A percentile compares a stretch with the other conserved stretches of the same genome.
Conservation (phyloP, 192 early-diverging fungal species). For the Linnemannia schmuckeri region DNA sequence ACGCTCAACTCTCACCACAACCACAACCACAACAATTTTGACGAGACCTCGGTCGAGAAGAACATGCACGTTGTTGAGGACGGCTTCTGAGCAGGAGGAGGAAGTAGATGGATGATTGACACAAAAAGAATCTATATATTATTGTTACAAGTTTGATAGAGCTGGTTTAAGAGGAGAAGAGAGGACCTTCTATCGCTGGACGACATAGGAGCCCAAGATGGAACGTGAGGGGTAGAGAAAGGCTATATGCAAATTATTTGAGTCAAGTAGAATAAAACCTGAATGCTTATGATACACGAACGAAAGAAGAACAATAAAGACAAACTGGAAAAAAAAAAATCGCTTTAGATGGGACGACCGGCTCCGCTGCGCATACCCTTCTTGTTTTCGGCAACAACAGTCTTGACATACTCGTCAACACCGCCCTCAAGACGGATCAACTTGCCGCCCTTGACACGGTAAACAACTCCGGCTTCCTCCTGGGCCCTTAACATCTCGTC, state of each 20-base stretch:
- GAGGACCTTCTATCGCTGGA: neutral
- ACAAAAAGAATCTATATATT: neutral
- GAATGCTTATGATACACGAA: neutral
- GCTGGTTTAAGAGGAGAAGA: neutral
- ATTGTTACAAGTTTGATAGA: neutral
- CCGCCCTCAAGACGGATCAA: conserved; percentile 71
- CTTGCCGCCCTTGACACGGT: conserved; percentile 64
- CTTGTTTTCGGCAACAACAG: conserved; percentile 53
- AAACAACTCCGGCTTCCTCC: conserved; percentile 56
- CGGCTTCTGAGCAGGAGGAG: neutral
- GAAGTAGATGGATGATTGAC: neutral
- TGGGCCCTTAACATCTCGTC: conserved; percentile 18
- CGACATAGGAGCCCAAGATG: neutral
- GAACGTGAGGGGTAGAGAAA: neutral
- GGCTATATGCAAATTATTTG: conserved; percentile 3
- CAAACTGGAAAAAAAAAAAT: too few species aligned
- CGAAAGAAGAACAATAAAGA: neutral
- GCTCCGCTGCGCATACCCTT: conserved; percentile 51
- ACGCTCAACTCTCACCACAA: conserved; percentile 24
- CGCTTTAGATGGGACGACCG: conserved; percentile 40
- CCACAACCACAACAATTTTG: neutral
- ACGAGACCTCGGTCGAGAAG: neutral
- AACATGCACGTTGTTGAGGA: neutral
- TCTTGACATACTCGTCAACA: conserved; percentile 72
- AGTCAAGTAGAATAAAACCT: neutral